Evolutionary conservation across 805 yeast genomes (phyloP).

Genomic region (Yarrowia sp.): DNA sequence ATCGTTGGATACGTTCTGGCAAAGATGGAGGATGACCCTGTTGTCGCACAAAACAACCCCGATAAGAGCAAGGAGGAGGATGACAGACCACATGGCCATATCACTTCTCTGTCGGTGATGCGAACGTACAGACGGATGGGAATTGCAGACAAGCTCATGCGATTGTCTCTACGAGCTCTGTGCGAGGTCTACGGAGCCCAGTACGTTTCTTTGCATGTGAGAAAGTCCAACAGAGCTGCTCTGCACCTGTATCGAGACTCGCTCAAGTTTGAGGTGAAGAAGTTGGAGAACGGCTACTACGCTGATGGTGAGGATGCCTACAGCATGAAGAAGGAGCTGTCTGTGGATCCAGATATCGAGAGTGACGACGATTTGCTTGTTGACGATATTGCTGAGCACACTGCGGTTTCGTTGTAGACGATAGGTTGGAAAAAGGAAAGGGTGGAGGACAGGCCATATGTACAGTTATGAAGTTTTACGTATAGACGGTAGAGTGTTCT

Average conservation of each 20-base stretch:
- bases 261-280: conserved; percentile 72
- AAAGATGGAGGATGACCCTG: conserved; percentile 85
- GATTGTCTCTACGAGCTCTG: conserved; percentile 74
- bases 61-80: conserved; percentile 27
- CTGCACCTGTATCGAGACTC: conserved; percentile 86
- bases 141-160: conserved; percentile 85
- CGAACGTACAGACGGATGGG: conserved; percentile 95
- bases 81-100: conserved; percentile 67
- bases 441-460: not conserved
- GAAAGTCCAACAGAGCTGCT: conserved; percentile 92
- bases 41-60: conserved; percentile 12
- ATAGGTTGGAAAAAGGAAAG: not conserved
- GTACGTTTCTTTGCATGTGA: conserved; percentile 86
- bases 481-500: no score
- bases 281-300: conserved; percentile 83
- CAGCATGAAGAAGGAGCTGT: conserved; percentile 75
- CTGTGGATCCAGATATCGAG: conserved; percentile 27
- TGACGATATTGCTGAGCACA: conserved; percentile 27
- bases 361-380: conserved; percentile 34
- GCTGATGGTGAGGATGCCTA: conserved; percentile 98
- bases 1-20: conserved; percentile 95
- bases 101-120: conserved; percentile 91
- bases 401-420: conserved; percentile 15
- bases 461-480: conserved; percentile 3
- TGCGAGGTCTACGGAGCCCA: conserved; percentile 77